A percentile compares a stretch with the other conserved stretches of the same genome.
Evolutionary conservation across 2,329 filamentous ascomycete genomes (phyloP).

Genomic region (Diaporthe citri): DNA sequence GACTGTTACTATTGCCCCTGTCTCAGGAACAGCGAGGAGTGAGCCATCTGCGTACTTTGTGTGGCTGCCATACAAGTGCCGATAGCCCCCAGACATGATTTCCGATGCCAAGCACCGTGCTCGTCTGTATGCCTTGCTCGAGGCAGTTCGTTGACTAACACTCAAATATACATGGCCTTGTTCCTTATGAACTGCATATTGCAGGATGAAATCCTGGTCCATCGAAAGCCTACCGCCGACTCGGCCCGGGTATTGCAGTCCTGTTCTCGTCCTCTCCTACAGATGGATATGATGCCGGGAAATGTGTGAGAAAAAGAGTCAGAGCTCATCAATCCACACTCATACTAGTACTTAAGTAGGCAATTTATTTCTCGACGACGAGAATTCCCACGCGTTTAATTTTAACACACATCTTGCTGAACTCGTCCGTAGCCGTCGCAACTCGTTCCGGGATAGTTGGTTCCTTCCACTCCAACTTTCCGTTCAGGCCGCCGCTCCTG

Average conservation of each 20-base stretch:
- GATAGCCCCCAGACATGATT: background rate
- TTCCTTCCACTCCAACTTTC: conserved; percentile 45
- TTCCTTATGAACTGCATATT: background rate
- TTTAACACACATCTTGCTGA: conserved; percentile 26
- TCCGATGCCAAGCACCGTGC: background rate
- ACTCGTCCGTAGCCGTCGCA: conserved; percentile 15
- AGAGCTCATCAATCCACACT: too few relatives aligned
- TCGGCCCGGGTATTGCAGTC: background rate
- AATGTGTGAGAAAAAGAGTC: too few relatives aligned
- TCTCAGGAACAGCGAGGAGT: background rate
- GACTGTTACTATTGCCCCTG: background rate
- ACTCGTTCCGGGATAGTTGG: conserved; percentile 42
- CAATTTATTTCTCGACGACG: conserved; percentile 32
- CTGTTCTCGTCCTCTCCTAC: too few relatives aligned
- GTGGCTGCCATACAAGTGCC: background rate
- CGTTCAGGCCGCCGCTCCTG: conserved; percentile 46
- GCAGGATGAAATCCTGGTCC: background rate
- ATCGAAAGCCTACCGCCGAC: background rate
- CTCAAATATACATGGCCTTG: background rate
- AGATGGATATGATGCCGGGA: background rate
- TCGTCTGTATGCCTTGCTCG: background rate
- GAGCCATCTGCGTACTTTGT: background rate
- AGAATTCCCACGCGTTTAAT: conserved; percentile 32
- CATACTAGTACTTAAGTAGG: background rate
- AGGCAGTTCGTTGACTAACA: background rate